phyloP scores from a whole-genome alignment of 73 alveolate genomes.

The Tetrahymena borealis region DNA sequence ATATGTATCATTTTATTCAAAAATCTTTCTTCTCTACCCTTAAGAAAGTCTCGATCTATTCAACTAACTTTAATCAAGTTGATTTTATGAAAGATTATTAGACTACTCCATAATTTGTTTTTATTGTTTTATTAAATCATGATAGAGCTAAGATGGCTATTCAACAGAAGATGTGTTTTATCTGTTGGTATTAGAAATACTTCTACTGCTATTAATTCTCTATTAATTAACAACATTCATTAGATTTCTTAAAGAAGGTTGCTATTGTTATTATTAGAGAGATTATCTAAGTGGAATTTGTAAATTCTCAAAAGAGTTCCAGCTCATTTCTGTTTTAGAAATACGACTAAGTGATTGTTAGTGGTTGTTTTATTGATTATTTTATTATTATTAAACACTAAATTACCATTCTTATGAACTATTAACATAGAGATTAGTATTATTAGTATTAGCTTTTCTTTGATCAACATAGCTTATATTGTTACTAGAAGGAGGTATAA shows the following conservation, averaged over 20 bases:
- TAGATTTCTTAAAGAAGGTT: background rate
- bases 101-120: background rate
- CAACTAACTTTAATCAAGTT: background rate
- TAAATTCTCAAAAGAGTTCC: background rate
- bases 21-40: background rate
- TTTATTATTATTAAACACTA: background rate
- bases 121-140: background rate
- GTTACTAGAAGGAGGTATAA: background rate
- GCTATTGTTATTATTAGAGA: background rate
- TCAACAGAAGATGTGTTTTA: background rate
- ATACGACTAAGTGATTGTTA: background rate
- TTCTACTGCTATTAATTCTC: background rate
- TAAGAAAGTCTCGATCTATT: background rate
- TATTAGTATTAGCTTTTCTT: background rate
- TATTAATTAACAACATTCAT: background rate
- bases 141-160: background rate
- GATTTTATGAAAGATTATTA: background rate
- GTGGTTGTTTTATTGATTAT: background rate
- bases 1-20: background rate
- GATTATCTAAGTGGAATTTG: background rate
- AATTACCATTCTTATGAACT: background rate
- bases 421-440: background rate
- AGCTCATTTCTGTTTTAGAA: background rate
- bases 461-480: background rate
- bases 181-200: background rate